Evolutionary conservation across 306 rosid species (phyloP), one percentile per base, ranked within the genome.

Genomic region (Cercis canadensis): DNA sequence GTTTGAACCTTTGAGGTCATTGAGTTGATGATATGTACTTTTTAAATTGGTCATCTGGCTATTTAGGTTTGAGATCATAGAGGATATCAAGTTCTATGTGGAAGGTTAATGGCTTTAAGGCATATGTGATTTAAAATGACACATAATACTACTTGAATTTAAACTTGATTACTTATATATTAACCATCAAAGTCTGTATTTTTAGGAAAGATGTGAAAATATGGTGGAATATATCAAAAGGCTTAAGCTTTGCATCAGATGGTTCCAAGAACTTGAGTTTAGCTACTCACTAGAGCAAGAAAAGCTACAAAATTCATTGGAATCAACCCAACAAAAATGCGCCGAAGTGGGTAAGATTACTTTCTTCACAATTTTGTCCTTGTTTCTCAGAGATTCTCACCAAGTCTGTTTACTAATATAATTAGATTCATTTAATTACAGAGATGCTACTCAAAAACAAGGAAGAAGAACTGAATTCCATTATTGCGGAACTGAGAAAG

Each of bases 191-290:
- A 7, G 8, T 61, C 43, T 62, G 44, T 75, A 9, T 29, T 62
- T 85, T 39, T 56, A 91, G 99, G 99, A 94, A 86, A 91, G 92
- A 86, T 94, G 99, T 84, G 99, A 94, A 63, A 82, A 81, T 62
- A 83, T 91, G 91, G 86, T 87, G 51, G 97, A 94, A 46, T 94
- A 94, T 66, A 91, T 94, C 54, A 94, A 81, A 73, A 91, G 92
- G 92, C 92, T 94, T 54, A 94, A 91, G 74, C 80, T 88, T 65
- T 92, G 97, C 83, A 80, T 94, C 79, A 94, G 82, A 72, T 94
- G 99, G 99, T 91, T 94, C 73, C 99, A 94, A 91, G 99, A 94
- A 62, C 88, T 91, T 47, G 97, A 94, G 70, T 64, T 74, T 39
- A 85, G 85, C 85, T 94, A 89, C 80, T 79, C 92, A 18, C 75